Percentiles rank a stretch among this genome's conserved stretches.
phyloP scores from a whole-genome alignment of 805 yeast genomes.

The Blastobotrys terrestris region DNA sequence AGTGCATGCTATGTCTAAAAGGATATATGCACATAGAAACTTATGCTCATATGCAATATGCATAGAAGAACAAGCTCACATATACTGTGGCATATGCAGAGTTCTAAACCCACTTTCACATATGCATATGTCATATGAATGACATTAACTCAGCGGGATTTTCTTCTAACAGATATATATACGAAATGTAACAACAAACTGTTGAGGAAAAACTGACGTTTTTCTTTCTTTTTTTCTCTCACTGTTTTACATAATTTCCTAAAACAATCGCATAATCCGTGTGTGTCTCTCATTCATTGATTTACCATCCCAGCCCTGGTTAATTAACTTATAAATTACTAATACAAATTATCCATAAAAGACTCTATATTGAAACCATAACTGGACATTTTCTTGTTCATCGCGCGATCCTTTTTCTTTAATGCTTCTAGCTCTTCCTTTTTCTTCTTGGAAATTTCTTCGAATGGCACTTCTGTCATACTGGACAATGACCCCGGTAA shows the following conservation, averaged over 20 bases:
- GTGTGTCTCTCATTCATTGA: background rate
- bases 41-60: too few relatives aligned
- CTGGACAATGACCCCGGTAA: conserved; percentile 36
- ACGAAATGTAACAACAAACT: too few relatives aligned
- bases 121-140: too few relatives aligned
- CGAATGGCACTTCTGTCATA: conserved; percentile 54
- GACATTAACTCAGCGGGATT: too few relatives aligned
- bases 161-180: too few relatives aligned
- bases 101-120: too few relatives aligned
- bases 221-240: too few relatives aligned
- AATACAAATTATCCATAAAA: conserved; percentile 17
- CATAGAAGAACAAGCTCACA: too few relatives aligned
- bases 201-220: too few relatives aligned
- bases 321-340: background rate
- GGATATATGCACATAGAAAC: too few relatives aligned
- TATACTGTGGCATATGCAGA: too few relatives aligned
- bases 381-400: conserved; percentile 9
- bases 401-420: conserved; percentile 13
- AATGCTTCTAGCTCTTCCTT: conserved; percentile 12
- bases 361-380: conserved; percentile 15
- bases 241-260: background rate
- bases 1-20: too few relatives aligned
- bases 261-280: background rate
- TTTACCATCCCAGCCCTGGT: background rate
- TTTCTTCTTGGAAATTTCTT: conserved; percentile 48